phyloP scores from a whole-genome alignment of 345 rosid species.

The Firmiana major region DNA sequence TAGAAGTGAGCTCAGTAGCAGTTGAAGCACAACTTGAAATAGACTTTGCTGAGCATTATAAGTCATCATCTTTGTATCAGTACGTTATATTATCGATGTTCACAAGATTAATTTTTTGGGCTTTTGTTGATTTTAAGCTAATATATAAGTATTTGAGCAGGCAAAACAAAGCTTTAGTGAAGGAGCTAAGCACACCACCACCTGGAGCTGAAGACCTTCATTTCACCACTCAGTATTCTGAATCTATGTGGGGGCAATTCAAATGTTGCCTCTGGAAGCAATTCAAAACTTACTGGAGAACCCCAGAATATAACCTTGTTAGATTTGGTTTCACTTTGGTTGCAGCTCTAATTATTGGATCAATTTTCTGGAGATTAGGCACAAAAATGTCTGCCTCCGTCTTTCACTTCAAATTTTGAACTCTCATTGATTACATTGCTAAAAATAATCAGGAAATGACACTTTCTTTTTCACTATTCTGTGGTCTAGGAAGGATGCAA shows the following conservation, averaged over 20 bases:
- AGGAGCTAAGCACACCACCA: slow-evolving; percentile 48
- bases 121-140: background rate
- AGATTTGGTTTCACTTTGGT: slow-evolving; percentile 46
- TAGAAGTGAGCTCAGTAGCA: slow-evolving; percentile 77
- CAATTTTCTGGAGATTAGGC: slow-evolving; percentile 57
- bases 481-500: slow-evolving; percentile 33
- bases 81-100: slow-evolving; percentile 40
- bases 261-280: slow-evolving; percentile 67
- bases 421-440: background rate
- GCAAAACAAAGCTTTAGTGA: slow-evolving; percentile 49
- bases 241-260: slow-evolving; percentile 50
- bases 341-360: slow-evolving; percentile 51
- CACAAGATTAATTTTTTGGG: background rate
- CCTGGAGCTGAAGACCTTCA: slow-evolving; percentile 42
- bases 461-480: background rate
- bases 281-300: slow-evolving; percentile 70
- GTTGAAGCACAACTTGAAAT: slow-evolving; percentile 57
- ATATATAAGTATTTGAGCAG: slow-evolving; percentile 28
- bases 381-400: slow-evolving; percentile 38
- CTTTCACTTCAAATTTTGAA: slow-evolving; percentile 22
- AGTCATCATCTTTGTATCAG: slow-evolving; percentile 51
- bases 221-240: slow-evolving; percentile 45
- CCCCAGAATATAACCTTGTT: slow-evolving; percentile 63
- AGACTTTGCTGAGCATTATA: slow-evolving; percentile 69
- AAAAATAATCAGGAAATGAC: background rate